These are phyloP conservation scores for Lecanosticta acicola DNA, from an alignment of 2,329 filamentous ascomycete species.

Conservation along the genomic window DNA sequence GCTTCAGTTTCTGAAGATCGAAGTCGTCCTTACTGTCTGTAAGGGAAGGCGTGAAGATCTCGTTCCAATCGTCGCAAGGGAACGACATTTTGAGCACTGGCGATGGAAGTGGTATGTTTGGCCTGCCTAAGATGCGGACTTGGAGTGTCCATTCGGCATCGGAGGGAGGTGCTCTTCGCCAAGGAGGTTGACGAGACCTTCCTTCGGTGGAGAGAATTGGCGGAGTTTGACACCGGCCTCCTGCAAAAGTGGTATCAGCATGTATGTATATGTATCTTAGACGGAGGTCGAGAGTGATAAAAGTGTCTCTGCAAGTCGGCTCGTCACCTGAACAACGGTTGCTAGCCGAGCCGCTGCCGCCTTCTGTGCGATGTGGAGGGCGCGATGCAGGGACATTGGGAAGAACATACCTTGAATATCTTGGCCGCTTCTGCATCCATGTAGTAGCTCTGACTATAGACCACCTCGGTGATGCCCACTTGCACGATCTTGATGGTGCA, in stretches of 20 bases:
- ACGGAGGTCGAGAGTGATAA: no score
- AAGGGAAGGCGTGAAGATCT: no score
- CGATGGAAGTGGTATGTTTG: no score
- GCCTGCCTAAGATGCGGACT: neutral
- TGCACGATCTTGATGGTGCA: constrained; percentile 99
- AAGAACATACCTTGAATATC: constrained; percentile 54
- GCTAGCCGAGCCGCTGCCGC: no score
- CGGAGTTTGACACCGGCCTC: constrained; percentile 78
- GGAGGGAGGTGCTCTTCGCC: constrained; percentile 1
- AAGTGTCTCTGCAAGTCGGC: no score
- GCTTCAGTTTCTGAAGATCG: no score
- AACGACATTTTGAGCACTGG: no score
- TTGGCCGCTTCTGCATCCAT: constrained; percentile 78
- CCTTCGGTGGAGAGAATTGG: constrained; percentile 66
- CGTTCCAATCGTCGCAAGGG: no score
- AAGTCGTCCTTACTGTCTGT: no score
- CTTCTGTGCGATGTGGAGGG: neutral
- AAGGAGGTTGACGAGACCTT: constrained; percentile 31
- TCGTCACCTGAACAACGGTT: no score
- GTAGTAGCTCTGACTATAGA: constrained; percentile 89
- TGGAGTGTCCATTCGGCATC: constrained; percentile 4
- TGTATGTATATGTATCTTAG: no score
- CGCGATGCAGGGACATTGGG: neutral
- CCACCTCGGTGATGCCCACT: constrained; percentile 90
- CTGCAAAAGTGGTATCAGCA: no score